phyloP scores from a whole-genome alignment of 2,329 filamentous ascomycete genomes.

The Metarhizium robertsii region DNA sequence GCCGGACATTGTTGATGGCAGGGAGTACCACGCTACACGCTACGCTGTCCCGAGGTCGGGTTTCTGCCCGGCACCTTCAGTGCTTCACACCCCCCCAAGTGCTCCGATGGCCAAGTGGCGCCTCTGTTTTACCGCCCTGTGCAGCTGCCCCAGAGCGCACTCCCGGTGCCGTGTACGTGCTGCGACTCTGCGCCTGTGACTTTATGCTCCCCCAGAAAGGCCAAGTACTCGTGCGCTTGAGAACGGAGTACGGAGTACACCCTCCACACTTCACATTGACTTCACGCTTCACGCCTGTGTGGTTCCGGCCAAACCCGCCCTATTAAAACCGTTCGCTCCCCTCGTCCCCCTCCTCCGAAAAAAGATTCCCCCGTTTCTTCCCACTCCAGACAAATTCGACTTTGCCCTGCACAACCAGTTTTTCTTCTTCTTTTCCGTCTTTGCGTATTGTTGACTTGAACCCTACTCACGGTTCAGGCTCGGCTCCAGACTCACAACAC shows the following conservation, averaged over 20 bases:
- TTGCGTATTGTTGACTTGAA: not conserved
- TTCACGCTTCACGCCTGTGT: conserved; percentile 10
- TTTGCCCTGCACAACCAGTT: not conserved
- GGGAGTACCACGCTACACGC: no score
- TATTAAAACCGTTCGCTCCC: conserved; percentile 18
- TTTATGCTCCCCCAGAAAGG: conserved; percentile 1
- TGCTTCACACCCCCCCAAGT: not conserved
- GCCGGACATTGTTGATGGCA: no score
- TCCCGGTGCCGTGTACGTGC: not conserved
- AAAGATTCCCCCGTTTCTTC: conserved; percentile 12
- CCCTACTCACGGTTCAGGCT: not conserved
- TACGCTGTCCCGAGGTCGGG: no score
- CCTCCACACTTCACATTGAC: conserved; percentile 3
- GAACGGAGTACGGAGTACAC: not conserved
- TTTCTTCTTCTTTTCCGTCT: not conserved
- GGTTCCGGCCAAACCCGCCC: conserved; percentile 24
- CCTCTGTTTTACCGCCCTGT: conserved; percentile 7
- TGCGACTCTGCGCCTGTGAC: not conserved
- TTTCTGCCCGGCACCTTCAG: not conserved
- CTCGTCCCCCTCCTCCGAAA: conserved; percentile 12
- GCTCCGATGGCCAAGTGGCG: not conserved
- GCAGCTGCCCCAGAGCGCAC: conserved; percentile 3
- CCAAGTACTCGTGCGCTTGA: conserved; percentile 8
- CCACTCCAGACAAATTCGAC: conserved; percentile 7
- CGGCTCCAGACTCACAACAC: not conserved